Base-by-base conservation (phyloP, 2,329 filamentous ascomycete species). In the Dactylonectria estremocensis region DNA sequence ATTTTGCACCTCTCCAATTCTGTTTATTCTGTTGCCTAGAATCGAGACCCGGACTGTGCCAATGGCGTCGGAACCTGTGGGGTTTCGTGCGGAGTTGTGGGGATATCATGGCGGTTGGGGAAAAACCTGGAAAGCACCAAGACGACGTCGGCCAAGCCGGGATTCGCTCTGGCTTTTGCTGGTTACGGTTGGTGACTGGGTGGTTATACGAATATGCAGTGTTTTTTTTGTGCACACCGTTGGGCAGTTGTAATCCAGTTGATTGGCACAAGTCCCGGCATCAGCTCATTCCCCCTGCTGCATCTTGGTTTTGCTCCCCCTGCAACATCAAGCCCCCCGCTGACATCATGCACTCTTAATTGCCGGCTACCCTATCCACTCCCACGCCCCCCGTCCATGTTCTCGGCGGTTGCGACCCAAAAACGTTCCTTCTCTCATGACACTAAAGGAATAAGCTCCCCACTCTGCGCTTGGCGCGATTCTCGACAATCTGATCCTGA, bases 11-110 rank as follows among this genome's bases (percentile, higher is more conserved):
- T 52, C 33, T 37, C 50, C 54, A 54, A 48, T 37, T 63, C 50
- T 56, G 37, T 40, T 63, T 50, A 70, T 69, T 67, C 60, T 69
- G 69, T 48, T 70, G 68, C 68, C 68, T 70, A 54, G 68, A 66
- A 28, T 28, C 24, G n/a, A 28, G 24, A 28, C 22, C 55, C 50
- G 49, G 45, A 37, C 35, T 55, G 61, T 58, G 40, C 40, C 16
- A 14, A 43, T 18, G 40, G 16, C 40, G 31, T 35, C 33, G 24
- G 18, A 16, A 33, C 61, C 60, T 63, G 68, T 28, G 68, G 60
- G 66, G 48, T 49, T 22, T 45, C 16, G 22, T 55, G 59, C 61
- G 54, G 50, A 62, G 59, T 22, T 35, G 53, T 58, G 61, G 61
- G 48, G 37, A 40, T 59, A 16, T 22, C 20, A 18, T 35, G 11